Conservation (phyloP, 345 rosid genomes). For the Bretschneidera sinensis region DNA sequence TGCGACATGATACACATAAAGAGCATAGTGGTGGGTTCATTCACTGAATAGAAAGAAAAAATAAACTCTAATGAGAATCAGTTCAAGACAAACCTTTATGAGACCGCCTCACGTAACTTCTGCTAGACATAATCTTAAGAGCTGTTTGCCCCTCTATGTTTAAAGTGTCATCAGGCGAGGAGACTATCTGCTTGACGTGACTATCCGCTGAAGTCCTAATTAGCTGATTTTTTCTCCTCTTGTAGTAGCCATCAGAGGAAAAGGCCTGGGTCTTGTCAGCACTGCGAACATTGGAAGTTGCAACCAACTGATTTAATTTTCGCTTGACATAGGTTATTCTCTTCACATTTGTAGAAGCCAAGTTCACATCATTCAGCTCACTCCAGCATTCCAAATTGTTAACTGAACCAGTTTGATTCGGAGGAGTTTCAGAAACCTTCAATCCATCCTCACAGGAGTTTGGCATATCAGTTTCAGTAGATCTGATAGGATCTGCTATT, state of each 20-base stretch:
- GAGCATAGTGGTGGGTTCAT: no score
- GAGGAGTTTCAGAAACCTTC: constrained; percentile 33
- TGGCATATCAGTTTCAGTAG: constrained; percentile 33
- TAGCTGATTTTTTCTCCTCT: constrained; percentile 80
- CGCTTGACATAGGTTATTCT: constrained; percentile 61
- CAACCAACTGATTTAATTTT: constrained; percentile 83
- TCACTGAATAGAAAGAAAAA: background rate
- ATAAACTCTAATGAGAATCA: background rate
- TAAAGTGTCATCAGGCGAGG: constrained; percentile 28
- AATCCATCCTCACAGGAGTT: constrained; percentile 34
- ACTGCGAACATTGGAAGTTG: constrained; percentile 45
- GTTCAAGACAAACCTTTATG: constrained; percentile 36
- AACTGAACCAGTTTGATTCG: constrained; percentile 34
- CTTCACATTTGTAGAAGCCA: constrained; percentile 36
- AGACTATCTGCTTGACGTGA: constrained; percentile 24
- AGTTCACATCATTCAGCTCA: constrained; percentile 33
- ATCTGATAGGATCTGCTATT: constrained; percentile 34
- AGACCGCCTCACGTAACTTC: constrained; percentile 38
- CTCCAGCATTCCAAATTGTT: constrained; percentile 32
- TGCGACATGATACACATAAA: background rate
- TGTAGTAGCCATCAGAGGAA: constrained; percentile 65
- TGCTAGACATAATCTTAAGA: constrained; percentile 31
- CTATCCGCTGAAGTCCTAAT: constrained; percentile 57
- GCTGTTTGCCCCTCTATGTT: constrained; percentile 33
- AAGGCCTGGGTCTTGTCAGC: constrained; percentile 32